phyloP scores from a whole-genome alignment of 2,329 filamentous ascomycete genomes.

The Colletotrichum neosansevieriae region DNA sequence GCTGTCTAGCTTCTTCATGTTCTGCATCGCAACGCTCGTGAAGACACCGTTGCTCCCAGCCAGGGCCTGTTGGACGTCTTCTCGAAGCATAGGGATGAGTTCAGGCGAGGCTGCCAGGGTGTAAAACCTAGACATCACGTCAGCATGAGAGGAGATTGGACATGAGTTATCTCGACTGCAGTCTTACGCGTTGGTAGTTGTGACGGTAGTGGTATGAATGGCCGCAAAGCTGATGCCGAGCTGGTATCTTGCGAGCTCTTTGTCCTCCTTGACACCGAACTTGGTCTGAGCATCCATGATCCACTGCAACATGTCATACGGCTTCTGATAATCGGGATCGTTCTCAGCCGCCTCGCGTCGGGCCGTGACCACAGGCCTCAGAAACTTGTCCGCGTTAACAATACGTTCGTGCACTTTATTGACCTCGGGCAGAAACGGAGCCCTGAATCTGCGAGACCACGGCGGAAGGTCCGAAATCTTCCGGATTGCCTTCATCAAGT shows the following conservation, averaged over 20 bases:
- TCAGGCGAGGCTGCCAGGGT: constrained; percentile 64
- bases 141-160: neutral
- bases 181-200: constrained; percentile 57
- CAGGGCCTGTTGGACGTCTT: constrained; percentile 60
- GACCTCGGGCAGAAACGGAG: constrained; percentile 50
- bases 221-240: constrained; percentile 61
- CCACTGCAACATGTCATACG: constrained; percentile 63
- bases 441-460: constrained; percentile 51
- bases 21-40: constrained; percentile 51
- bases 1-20: constrained; percentile 56
- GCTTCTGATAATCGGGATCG: constrained; percentile 45
- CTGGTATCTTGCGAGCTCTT: constrained; percentile 56
- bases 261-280: constrained; percentile 48
- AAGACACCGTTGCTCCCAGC: constrained; percentile 49
- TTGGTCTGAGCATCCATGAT: constrained; percentile 54
- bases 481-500: constrained; percentile 52
- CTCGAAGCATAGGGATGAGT: constrained; percentile 61
- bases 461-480: constrained; percentile 44
- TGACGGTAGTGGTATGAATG: constrained; percentile 63
- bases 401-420: constrained; percentile 49
- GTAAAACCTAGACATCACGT: constrained; percentile 54
- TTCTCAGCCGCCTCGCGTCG: constrained; percentile 43
- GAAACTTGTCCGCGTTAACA: constrained; percentile 49
- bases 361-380: constrained; percentile 51
- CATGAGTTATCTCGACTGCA: too few species aligned